These are phyloP conservation scores for Lactifluus volemus DNA, from an alignment of 768 basidiomycete species.

Conservation along the genomic window DNA sequence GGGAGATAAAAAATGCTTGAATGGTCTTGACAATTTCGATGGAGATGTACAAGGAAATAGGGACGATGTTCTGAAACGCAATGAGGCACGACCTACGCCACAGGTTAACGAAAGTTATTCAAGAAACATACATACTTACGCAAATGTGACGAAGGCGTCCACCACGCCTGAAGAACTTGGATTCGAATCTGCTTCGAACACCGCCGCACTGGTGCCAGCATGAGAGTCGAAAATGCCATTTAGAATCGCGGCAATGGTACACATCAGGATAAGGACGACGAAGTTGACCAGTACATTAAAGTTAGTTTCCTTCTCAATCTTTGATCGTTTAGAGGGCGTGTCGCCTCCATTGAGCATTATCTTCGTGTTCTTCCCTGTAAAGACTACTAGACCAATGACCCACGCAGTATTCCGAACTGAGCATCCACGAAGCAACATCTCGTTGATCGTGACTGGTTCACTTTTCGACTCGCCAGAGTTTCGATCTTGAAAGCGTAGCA, in stretches of 20 bases:
- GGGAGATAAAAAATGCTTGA: conserved; percentile 93
- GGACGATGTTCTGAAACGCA: conserved; percentile 96
- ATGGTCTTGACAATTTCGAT: conserved; percentile 98
- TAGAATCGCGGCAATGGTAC: conserved; percentile 62
- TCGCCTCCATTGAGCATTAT: conserved; percentile 89
- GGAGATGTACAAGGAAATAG: conserved; percentile 92
- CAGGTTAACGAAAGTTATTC: not conserved
- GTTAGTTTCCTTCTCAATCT: conserved; percentile 97
- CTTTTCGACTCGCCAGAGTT: conserved; percentile 42
- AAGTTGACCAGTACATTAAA: conserved; percentile 98
- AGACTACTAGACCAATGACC: conserved; percentile 90
- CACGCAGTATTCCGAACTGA: conserved; percentile 83
- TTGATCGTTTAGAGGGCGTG: conserved; percentile 93
- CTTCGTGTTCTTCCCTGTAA: conserved; percentile 89
- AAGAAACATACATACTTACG: conserved; percentile 42
- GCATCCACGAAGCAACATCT: conserved; percentile 87
- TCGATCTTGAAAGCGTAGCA: conserved; percentile 63
- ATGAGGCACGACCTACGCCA: conserved; percentile 74
- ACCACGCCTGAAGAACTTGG: conserved; percentile 52
- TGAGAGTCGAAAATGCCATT: conserved; percentile 62
- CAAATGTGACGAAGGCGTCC: conserved; percentile 84
- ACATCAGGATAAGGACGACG: conserved; percentile 65
- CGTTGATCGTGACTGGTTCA: conserved; percentile 81
- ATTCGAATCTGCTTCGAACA: conserved; percentile 62
- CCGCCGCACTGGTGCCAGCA: conserved; percentile 53